phyloP scores from a whole-genome alignment of 2,329 filamentous ascomycete species.

The Fusarium sarcochroum region DNA sequence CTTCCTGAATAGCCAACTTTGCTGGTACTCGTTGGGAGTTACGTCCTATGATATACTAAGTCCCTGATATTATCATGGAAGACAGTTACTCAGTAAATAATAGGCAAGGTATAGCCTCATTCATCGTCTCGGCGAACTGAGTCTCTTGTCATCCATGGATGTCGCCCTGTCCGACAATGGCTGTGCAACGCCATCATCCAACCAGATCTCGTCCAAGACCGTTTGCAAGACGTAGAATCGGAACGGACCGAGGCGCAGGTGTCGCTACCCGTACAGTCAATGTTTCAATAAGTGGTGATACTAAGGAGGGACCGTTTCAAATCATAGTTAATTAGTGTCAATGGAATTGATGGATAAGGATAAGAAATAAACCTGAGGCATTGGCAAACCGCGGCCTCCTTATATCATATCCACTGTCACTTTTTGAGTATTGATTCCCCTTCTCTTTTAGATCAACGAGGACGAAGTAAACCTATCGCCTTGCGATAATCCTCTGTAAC shows the following conservation, averaged over 20 bases:
- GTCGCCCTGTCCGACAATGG: slow-evolving; percentile 15
- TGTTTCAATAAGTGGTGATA: slow-evolving; percentile 3
- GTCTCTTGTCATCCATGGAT: neutral
- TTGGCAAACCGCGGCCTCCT: slow-evolving; percentile 38
- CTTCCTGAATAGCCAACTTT: neutral
- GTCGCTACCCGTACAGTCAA: slow-evolving; percentile 22
- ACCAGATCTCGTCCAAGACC: slow-evolving; percentile 18
- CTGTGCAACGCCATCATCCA: slow-evolving; percentile 37
- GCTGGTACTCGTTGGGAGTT: slow-evolving; percentile 1
- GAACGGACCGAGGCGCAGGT: slow-evolving; percentile 43
- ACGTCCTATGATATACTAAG: slow-evolving; percentile 7
- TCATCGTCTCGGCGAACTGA: neutral
- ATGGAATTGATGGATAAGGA: slow-evolving; percentile 8
- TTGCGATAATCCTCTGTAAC: slow-evolving; percentile 37
- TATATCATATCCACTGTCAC: slow-evolving; percentile 38
- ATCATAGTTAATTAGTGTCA: neutral
- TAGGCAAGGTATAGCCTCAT: neutral
- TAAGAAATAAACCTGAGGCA: slow-evolving; percentile 27
- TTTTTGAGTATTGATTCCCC: slow-evolving; percentile 29
- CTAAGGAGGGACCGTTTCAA: neutral
- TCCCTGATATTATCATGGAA: slow-evolving; percentile 8
- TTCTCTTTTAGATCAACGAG: slow-evolving; percentile 32
- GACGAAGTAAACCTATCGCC: slow-evolving; percentile 29
- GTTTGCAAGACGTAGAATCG: slow-evolving; percentile 35
- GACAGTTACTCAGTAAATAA: slow-evolving; percentile 8